Percentiles rank a stretch among this genome's conserved stretches.
Conservation (phyloP, 306 rosid species). For the Erythrophleum fordii region DNA sequence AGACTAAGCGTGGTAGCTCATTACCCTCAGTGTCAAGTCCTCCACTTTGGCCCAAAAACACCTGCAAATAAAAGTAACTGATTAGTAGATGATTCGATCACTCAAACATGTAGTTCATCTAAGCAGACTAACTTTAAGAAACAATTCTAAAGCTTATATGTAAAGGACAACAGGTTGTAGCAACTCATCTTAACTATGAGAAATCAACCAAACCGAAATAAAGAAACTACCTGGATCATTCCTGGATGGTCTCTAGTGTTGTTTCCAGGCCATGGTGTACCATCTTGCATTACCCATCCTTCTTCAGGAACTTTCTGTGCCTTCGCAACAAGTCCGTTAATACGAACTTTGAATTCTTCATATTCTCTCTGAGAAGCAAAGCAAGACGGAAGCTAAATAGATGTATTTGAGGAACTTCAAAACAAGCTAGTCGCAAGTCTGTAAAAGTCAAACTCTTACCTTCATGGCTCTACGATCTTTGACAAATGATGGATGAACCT, state of each 20-base stretch:
- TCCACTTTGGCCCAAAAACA: constrained; percentile 93
- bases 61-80: constrained; percentile 48
- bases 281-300: constrained; percentile 97
- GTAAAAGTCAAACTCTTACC: constrained; percentile 47
- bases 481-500: constrained; percentile 88
- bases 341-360: constrained; percentile 85
- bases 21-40: constrained; percentile 87
- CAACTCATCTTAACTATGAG: constrained; percentile 10
- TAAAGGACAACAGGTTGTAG: constrained; percentile 22
- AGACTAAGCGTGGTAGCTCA: constrained; percentile 86
- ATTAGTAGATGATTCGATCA: background rate
- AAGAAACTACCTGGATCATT: constrained; percentile 80
- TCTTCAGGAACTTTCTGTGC: constrained; percentile 84
- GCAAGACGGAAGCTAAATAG: constrained; percentile 26
- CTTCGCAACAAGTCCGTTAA: constrained; percentile 80
- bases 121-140: constrained; percentile 24
- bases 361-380: constrained; percentile 72
- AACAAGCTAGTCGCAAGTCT: background rate
- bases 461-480: constrained; percentile 95
- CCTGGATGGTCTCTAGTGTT: constrained; percentile 96
- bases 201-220: constrained; percentile 33
- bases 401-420: background rate
- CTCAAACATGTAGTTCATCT: constrained; percentile 16
- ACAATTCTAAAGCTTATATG: background rate
- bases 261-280: constrained; percentile 98